phyloP scores from a whole-genome alignment of 23 red algal genomes.

The Gracilaria vermiculophylla region DNA sequence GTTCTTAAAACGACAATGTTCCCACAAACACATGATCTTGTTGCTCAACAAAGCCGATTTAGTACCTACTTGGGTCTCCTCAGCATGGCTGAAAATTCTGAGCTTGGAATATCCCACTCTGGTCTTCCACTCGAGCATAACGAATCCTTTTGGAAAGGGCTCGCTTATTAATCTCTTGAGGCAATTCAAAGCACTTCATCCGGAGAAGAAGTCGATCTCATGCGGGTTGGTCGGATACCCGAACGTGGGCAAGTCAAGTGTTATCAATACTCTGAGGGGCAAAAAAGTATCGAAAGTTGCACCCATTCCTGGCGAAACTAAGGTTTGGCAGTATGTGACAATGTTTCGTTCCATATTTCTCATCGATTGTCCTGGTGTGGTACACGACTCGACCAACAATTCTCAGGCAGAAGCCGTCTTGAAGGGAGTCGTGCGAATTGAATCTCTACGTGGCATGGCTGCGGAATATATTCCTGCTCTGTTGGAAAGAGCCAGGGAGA shows the following conservation, averaged over 20 bases:
- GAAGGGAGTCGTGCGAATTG: slow-evolving; percentile 88
- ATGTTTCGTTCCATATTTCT: slow-evolving; percentile 90
- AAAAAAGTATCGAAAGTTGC: slow-evolving; percentile 95
- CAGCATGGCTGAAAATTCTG: slow-evolving; percentile 79
- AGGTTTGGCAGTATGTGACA: slow-evolving; percentile 99
- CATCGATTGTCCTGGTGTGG: slow-evolving; percentile 96
- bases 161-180: slow-evolving; percentile 89
- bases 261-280: slow-evolving; percentile 90
- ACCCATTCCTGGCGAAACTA: slow-evolving; percentile 96
- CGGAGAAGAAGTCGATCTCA: slow-evolving; percentile 89
- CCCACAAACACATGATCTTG: slow-evolving; percentile 97
- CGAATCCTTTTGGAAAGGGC: slow-evolving; percentile 86
- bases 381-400: slow-evolving; percentile 79
- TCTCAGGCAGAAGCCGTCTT: slow-evolving; percentile 82
- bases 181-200: slow-evolving; percentile 83
- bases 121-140: slow-evolving; percentile 84
- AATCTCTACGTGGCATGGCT: slow-evolving; percentile 79
- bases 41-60: slow-evolving; percentile 96
- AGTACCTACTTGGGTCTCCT: slow-evolving; percentile 84
- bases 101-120: slow-evolving; percentile 88
- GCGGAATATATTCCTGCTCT: slow-evolving; percentile 76
- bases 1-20: slow-evolving; percentile 66
- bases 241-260: slow-evolving; percentile 94
- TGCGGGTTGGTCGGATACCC: slow-evolving; percentile 97
- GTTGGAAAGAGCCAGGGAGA: slow-evolving; percentile 59